phyloP scores from a whole-genome alignment of 345 rosid genomes.

The Populus tremula region DNA sequence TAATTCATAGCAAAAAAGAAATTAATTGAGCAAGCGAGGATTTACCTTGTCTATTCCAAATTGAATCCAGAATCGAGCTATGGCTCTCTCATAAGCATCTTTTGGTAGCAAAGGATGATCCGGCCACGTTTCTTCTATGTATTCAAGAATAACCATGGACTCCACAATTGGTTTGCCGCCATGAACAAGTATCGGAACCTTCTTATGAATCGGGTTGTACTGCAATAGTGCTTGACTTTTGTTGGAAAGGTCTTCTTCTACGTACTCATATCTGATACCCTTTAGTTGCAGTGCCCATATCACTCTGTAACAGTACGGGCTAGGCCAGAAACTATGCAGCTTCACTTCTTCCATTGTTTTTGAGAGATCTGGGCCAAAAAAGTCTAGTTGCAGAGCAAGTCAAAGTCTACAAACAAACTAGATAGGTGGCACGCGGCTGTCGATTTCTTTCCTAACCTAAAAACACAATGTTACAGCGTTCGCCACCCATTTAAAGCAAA shows the following conservation, averaged over 20 bases:
- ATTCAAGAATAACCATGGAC: conserved; percentile 13
- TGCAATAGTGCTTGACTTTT: conserved; percentile 12
- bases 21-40: neutral
- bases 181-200: conserved; percentile 17
- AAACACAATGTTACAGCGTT: too few relatives aligned
- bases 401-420: neutral
- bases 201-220: conserved; percentile 19
- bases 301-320: conserved; percentile 7
- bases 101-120: conserved; percentile 12
- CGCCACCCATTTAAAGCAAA: too few relatives aligned
- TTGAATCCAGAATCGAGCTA: conserved; percentile 20
- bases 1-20: neutral
- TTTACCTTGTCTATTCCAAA: conserved; percentile 17
- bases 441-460: too few relatives aligned
- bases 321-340: conserved; percentile 8
- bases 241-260: conserved; percentile 10
- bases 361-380: neutral
- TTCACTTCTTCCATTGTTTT: neutral
- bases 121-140: conserved; percentile 25
- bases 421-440: too few relatives aligned
- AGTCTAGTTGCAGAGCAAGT: neutral
- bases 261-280: conserved; percentile 3
- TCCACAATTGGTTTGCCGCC: conserved; percentile 7
- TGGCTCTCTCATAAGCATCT: conserved; percentile 13
- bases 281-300: conserved; percentile 19